Percentiles rank a stretch among this genome's conserved stretches.
Conservation (phyloP, 2,329 filamentous ascomycete genomes). For the Aspergillus costaricaensis region DNA sequence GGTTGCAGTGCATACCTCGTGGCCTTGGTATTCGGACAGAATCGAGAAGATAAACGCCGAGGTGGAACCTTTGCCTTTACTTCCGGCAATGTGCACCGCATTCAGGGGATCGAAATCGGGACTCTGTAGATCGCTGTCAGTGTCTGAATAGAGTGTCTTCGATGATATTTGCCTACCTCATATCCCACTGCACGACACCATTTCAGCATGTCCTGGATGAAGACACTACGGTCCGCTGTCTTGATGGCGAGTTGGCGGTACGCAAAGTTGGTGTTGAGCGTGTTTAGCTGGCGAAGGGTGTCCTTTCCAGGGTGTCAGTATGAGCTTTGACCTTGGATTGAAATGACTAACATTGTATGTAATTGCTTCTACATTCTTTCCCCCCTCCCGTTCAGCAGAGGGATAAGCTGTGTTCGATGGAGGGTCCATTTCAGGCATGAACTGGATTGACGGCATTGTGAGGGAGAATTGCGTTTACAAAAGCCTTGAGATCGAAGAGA, state of each 20-base stretch:
- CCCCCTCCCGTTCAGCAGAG: not conserved
- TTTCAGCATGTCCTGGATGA: not conserved
- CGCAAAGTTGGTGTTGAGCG: not conserved
- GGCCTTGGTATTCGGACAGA: not conserved
- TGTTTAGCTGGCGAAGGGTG: not conserved
- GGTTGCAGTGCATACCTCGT: not conserved
- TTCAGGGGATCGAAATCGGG: not conserved
- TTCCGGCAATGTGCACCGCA: conserved; percentile 1
- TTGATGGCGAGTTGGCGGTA: not conserved
- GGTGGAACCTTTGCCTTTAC: conserved; percentile 1
- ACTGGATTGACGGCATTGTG: not conserved
- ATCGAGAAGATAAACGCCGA: not conserved
- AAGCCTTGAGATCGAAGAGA: no score
- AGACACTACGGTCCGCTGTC: not conserved
- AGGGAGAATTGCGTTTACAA: not conserved
- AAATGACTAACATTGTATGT: not conserved
- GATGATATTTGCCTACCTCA: not conserved
- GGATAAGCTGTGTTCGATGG: not conserved
- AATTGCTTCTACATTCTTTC: not conserved
- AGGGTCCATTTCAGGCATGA: not conserved
- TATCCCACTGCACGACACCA: not conserved
- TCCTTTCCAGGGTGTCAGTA: not conserved
- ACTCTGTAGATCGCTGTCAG: not conserved
- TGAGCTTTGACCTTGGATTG: not conserved
- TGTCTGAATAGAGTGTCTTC: not conserved